Evolutionary conservation across 202 grass and related monocot genomes (phyloP).

Genomic region (Brachypodium distachyon): DNA sequence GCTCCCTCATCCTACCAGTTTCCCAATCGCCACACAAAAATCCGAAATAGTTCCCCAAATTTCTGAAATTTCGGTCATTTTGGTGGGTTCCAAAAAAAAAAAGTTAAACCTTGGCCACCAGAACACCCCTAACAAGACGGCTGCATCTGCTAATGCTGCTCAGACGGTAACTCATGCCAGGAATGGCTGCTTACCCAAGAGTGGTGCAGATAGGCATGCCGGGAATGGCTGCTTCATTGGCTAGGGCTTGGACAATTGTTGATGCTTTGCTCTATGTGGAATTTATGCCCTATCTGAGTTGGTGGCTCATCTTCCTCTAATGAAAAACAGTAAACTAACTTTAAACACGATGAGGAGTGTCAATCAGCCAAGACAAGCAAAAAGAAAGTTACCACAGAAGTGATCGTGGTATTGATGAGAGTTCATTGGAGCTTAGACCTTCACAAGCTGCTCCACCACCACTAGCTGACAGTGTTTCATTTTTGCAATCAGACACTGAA

Average conservation of each 20-base stretch:
- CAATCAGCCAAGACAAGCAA: neutral
- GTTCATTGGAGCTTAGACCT: conserved; percentile 31
- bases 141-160: neutral
- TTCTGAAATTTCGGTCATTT: too few relatives aligned
- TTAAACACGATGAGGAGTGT: neutral
- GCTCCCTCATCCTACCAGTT: neutral
- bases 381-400: conserved; percentile 71
- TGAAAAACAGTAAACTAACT: neutral
- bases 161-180: neutral
- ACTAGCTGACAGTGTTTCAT: conserved; percentile 54
- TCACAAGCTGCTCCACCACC: conserved; percentile 43
- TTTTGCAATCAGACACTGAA: conserved; percentile 28
- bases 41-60: too few relatives aligned
- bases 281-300: conserved; percentile 1
- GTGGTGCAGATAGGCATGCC: neutral
- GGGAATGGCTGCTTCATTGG: too few relatives aligned
- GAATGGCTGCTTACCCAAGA: neutral
- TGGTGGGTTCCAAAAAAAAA: too few relatives aligned
- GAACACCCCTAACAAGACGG: neutral
- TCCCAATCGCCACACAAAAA: too few relatives aligned
- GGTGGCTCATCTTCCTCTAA: neutral
- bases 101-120: too few relatives aligned
- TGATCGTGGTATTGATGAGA: conserved; percentile 37
- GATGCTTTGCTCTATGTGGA: neutral
- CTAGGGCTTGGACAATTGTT: neutral